Base-by-base conservation (phyloP, 1,284 basidiomycete genomes). In the Sporisorium graminicola region DNA sequence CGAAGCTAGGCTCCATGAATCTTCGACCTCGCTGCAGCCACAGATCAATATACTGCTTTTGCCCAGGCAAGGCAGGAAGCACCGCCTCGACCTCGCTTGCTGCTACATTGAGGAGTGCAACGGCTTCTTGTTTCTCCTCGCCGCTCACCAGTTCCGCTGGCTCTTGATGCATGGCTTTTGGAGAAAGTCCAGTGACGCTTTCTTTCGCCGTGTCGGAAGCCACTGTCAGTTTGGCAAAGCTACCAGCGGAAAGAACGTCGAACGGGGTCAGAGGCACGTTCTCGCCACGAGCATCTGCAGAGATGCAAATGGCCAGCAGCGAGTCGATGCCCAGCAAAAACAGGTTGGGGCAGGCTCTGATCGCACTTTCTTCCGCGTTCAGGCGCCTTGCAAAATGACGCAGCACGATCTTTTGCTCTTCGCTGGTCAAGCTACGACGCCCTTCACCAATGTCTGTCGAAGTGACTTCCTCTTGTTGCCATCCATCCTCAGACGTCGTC, bases 311-410 rank as follows among this genome's bases (percentile, higher is more conserved):
- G 12, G 62, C 54, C 2, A 58, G 56, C 31, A 65, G 22, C 27
- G 62, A 65, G 40, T 65, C 62, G 29, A 65, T 35, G 10, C 62
- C 62, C 5, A 65, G 55, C 31, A 65, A 18, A 33, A 65, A 65
- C 10, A 65, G 55, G 42, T 58, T 65, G 2, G 55, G 49, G 49
- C 55, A 46, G 6, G 40, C n/a, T 22, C 44, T 50, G 42, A 65
- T 54, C 22, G 42, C 43, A 6, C 6, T 31, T 33, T 24, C 50
- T 18, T 57, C 55, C 8, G 47, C 50, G 3, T 54, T 57, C 29
- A 65, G 12, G 27, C 62, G 54, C 27, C 43, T 65, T 20, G 62
- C 18, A 12, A 65, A 20, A 26, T 57, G 50, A 8, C 33, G 50
- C 31, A 65, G 54, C 42, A 65, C 62, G 33, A 65, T 46, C n/a